Percentiles rank a stretch among this genome's conserved stretches.
phyloP scores from a whole-genome alignment of 768 basidiomycete genomes.

The Trametes coccinea region DNA sequence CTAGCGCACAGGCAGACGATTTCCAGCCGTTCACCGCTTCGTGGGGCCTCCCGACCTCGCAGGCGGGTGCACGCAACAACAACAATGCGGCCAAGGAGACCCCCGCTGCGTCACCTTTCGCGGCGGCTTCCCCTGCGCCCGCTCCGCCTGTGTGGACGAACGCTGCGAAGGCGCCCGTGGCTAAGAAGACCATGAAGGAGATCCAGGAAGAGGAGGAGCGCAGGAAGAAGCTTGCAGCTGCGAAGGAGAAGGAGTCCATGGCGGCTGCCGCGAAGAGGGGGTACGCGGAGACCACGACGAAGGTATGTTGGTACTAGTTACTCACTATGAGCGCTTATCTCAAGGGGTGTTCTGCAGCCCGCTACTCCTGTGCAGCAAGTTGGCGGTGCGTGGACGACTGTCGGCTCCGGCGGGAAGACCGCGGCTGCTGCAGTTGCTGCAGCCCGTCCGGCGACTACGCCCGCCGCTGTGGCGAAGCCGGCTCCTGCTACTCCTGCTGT shows the following conservation, averaged over 20 bases:
- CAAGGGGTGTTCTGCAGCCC: slow-evolving; percentile 8
- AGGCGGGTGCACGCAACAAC: slow-evolving; percentile 59
- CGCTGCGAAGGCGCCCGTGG: slow-evolving; percentile 48
- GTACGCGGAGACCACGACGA: slow-evolving; percentile 78
- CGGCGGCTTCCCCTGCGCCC: slow-evolving; percentile 25
- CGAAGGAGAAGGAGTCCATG: slow-evolving; percentile 58
- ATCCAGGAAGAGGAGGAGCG: slow-evolving; percentile 97
- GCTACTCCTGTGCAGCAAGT: slow-evolving; percentile 28
- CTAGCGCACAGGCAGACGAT: slow-evolving; percentile 48
- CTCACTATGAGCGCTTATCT: slow-evolving; percentile 8
- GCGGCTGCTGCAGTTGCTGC: slow-evolving; percentile 35
- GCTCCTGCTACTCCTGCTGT: slow-evolving; percentile 30
- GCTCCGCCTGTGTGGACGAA: slow-evolving; percentile 67
- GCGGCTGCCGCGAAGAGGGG: slow-evolving; percentile 62
- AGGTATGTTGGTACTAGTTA: slow-evolving; percentile 43
- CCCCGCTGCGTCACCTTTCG: slow-evolving; percentile 33
- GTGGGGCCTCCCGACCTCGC: slow-evolving; percentile 88
- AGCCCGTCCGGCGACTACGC: slow-evolving; percentile 29
- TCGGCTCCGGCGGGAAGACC: slow-evolving; percentile 76
- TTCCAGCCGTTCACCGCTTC: slow-evolving; percentile 64
- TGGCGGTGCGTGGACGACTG: slow-evolving; percentile 79
- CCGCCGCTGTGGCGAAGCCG: slow-evolving; percentile 38
- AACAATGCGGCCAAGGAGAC: slow-evolving; percentile 45
- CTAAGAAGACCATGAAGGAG: slow-evolving; percentile 96
- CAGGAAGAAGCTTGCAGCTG: slow-evolving; percentile 60